phyloP scores from a whole-genome alignment of 2,329 filamentous ascomycete genomes.

The Fusarium bulbicola region DNA sequence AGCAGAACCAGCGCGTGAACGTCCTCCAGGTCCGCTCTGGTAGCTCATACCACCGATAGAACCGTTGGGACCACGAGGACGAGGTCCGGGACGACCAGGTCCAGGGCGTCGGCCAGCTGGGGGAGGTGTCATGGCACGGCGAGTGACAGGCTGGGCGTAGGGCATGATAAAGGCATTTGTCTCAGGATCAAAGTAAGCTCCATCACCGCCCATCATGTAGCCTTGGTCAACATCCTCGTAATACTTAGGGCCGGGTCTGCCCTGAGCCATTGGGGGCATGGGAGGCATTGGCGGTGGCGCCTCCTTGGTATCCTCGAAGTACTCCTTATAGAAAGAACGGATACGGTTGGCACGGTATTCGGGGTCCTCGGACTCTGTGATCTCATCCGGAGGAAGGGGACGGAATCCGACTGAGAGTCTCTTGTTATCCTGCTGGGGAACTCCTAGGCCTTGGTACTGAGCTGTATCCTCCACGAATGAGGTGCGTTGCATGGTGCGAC shows the following conservation, averaged over 20 bases:
- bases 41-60: conserved; percentile 61
- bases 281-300: conserved; percentile 54
- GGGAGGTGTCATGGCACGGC: conserved; percentile 95
- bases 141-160: conserved; percentile 84
- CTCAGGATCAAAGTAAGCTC: conserved; percentile 72
- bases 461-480: conserved; percentile 40
- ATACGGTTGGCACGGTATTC: conserved; percentile 96
- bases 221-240: conserved; percentile 80
- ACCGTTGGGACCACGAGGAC: conserved; percentile 55
- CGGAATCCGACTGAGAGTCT: conserved; percentile 78
- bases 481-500: conserved; percentile 48
- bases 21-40: conserved; percentile 60
- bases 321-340: conserved; percentile 98
- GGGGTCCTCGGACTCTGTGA: conserved; percentile 82
- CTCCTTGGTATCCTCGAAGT: conserved; percentile 86
- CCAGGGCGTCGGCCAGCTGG: conserved; percentile 64
- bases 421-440: conserved; percentile 64
- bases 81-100: conserved; percentile 43
- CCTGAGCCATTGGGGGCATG: conserved; percentile 43
- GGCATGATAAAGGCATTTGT: conserved; percentile 79
- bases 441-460: conserved; percentile 54
- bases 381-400: conserved; percentile 86
- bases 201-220: conserved; percentile 72
- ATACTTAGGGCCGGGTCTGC: conserved; percentile 56
- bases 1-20: conserved; percentile 62